Base-by-base conservation (phyloP, 768 basidiomycete species). In the Lactarius hatsudake region DNA sequence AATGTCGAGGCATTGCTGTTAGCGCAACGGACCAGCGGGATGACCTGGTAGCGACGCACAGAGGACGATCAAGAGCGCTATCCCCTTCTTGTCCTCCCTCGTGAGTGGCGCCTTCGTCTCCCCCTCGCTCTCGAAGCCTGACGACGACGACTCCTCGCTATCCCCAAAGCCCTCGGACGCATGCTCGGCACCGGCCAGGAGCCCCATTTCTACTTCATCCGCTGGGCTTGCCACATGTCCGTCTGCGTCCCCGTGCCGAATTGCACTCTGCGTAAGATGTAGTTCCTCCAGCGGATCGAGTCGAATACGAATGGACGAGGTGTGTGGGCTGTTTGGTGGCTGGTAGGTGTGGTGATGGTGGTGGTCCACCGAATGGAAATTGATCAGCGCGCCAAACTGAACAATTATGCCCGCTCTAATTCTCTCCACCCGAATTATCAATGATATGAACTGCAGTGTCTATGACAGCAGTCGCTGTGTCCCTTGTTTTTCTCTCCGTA, bases 41-140 rank as follows among this genome's bases (percentile, higher is more conserved):
- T 17, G 8, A 56, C 34, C 18, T 13, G 6, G 23, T n/a, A 18
- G 10, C n/a, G 3, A 77, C 83, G 74, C 64, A 84, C 82, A 84
- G 9, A 85, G 75, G 13, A 81, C 74, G 45, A 82, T 78, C 12
- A 84, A 74, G 53, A 85, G 72, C 4, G 76, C 78, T 69, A 85
- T 80, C 28, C 80, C 82, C 59, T 79, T 73, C 67, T 79, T 79
- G 71, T 85, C 84, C 68, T 78, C 76, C 38, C 63, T 48, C 54
- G 70, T 63, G 42, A 71, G 59, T 26, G 68, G 62, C 45, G 23
- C 65, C 64, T 57, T 64, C 42, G 13, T 55, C 30, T 54, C 40
- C 10, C 48, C 60, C n/a, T 43, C 51, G 8, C 55, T 12, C 20
- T 48, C 32, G 34, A 23, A 26, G 5, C 34, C 58, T 13, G 38